These are phyloP conservation scores for Aspergillus eucalypticola DNA, from an alignment of 2,329 filamentous ascomycete genomes.

Conservation along the genomic window DNA sequence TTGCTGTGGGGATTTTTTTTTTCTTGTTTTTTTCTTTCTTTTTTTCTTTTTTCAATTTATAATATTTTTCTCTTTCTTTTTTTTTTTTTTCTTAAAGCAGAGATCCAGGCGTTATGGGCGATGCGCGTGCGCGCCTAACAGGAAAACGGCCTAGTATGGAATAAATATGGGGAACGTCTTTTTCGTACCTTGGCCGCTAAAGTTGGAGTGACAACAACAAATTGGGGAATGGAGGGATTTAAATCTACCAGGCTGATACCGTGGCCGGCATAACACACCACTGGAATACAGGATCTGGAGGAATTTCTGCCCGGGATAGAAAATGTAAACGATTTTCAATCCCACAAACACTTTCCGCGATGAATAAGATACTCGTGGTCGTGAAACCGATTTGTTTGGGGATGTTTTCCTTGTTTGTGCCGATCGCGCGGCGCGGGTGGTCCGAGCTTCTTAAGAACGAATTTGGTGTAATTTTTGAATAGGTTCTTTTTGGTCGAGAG, in stretches of 20 bases:
- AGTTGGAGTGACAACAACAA: not conserved
- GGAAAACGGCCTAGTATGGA: conserved; percentile 6
- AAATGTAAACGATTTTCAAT: not conserved
- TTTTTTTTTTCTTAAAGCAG: conserved; percentile 8
- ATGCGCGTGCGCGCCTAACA: conserved; percentile 13
- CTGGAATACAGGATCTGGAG: no score
- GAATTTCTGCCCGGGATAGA: no score
- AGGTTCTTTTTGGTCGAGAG: not conserved
- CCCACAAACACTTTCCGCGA: not conserved
- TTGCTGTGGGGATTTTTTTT: conserved; percentile 31
- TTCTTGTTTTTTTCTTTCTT: conserved; percentile 13
- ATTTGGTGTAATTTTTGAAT: conserved; percentile 1
- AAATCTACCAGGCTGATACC: not conserved
- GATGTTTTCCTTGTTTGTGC: conserved; percentile 4
- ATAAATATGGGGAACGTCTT: conserved; percentile 16
- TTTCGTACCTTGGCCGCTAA: conserved; percentile 1
- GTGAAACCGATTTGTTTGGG: not conserved
- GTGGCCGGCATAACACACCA: no score
- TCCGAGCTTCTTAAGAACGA: conserved; percentile 10
- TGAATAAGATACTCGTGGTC: not conserved
- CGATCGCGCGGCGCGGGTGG: conserved; percentile 20
- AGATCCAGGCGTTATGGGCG: conserved; percentile 2
- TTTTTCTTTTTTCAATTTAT: conserved; percentile 18
- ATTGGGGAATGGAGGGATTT: not conserved
- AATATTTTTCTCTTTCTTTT: not conserved